Conservation (phyloP, 2,329 filamentous ascomycete genomes). For the Fusarium citri region DNA sequence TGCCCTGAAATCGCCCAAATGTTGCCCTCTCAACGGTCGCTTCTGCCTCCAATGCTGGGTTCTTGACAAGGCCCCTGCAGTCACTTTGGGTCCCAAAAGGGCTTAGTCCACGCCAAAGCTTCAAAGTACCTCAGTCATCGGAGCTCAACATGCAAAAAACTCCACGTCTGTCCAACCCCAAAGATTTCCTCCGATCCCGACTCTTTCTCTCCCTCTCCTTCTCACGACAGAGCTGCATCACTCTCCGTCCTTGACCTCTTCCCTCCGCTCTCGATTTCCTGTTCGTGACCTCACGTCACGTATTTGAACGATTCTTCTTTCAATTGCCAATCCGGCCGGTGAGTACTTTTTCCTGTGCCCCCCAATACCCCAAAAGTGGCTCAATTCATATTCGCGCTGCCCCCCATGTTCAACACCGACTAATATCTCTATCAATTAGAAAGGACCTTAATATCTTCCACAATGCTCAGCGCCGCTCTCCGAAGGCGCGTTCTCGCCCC, state of each 20-base stretch:
- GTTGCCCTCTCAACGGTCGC: slow-evolving; percentile 38
- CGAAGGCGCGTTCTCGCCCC: slow-evolving; percentile 70
- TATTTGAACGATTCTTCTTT: slow-evolving; percentile 37
- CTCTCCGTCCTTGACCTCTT: slow-evolving; percentile 39
- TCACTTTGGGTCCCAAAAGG: slow-evolving; percentile 35
- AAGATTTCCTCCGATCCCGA: slow-evolving; percentile 51
- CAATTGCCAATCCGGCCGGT: slow-evolving; percentile 44
- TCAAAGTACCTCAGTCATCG: slow-evolving; percentile 51
- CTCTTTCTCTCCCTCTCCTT: slow-evolving; percentile 50
- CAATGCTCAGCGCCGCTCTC: slow-evolving; percentile 72
- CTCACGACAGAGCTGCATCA: slow-evolving; percentile 46
- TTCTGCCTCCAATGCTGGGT: slow-evolving; percentile 18
- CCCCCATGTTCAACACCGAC: slow-evolving; percentile 36
- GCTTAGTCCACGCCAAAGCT: slow-evolving; percentile 49
- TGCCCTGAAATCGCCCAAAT: slow-evolving; percentile 19
- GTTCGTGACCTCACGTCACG: slow-evolving; percentile 36
- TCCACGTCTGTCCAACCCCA: slow-evolving; percentile 53
- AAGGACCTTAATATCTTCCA: slow-evolving; percentile 49
- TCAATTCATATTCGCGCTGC: slow-evolving; percentile 36
- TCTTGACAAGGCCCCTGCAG: slow-evolving; percentile 31
- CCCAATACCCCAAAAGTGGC: slow-evolving; percentile 18
- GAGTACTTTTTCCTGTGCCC: slow-evolving; percentile 30
- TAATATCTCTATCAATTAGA: slow-evolving; percentile 37
- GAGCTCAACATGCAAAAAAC: slow-evolving; percentile 58
- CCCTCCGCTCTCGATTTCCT: slow-evolving; percentile 27